phyloP scores from a whole-genome alignment of 2,329 filamentous ascomycete species.

The Parafenestella ontariensis region DNA sequence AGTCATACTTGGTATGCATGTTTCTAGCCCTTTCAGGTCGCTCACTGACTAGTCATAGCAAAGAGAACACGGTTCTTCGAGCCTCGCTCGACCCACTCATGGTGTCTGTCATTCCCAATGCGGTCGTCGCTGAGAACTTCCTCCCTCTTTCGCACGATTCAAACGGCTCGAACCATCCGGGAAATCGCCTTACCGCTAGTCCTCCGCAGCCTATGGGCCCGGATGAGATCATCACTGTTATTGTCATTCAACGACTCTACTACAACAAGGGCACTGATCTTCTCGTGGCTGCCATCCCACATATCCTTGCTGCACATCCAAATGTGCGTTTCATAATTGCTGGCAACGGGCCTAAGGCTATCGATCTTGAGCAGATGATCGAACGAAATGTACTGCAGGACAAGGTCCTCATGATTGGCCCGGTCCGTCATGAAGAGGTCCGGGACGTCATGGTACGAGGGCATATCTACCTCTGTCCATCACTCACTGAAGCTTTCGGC shows the following conservation, averaged over 20 bases:
- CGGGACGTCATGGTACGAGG: slow-evolving; percentile 96
- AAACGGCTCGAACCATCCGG: slow-evolving; percentile 22
- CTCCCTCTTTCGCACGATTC: slow-evolving; percentile 66
- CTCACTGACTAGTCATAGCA: slow-evolving; percentile 62
- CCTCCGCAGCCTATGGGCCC: slow-evolving; percentile 76
- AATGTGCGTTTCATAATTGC: slow-evolving; percentile 98
- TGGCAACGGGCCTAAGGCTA: slow-evolving; percentile 93
- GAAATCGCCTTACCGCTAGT: slow-evolving; percentile 51
- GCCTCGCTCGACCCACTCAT: slow-evolving; percentile 94
- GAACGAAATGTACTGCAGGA: slow-evolving; percentile 94
- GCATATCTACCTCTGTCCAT: slow-evolving; percentile 95
- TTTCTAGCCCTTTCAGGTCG: too few species aligned
- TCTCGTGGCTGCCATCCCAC: slow-evolving; percentile 92
- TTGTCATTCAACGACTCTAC: slow-evolving; percentile 95
- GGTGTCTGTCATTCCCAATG: slow-evolving; percentile 98
- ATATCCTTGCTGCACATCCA: slow-evolving; percentile 85
- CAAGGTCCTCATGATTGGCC: slow-evolving; percentile 88
- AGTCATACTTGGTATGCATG: slow-evolving; percentile 87
- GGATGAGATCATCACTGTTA: slow-evolving; percentile 89
- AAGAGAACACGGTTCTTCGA: slow-evolving; percentile 95
- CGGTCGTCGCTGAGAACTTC: slow-evolving; percentile 96
- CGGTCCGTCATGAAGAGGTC: slow-evolving; percentile 94
- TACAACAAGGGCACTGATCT: slow-evolving; percentile 99
- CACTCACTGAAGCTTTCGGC: slow-evolving; percentile 93
- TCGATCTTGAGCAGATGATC: slow-evolving; percentile 97